A percentile compares a stretch with the other conserved stretches of the same genome.
phyloP scores from a whole-genome alignment of 768 basidiomycete species.

The Boletales sp. region DNA sequence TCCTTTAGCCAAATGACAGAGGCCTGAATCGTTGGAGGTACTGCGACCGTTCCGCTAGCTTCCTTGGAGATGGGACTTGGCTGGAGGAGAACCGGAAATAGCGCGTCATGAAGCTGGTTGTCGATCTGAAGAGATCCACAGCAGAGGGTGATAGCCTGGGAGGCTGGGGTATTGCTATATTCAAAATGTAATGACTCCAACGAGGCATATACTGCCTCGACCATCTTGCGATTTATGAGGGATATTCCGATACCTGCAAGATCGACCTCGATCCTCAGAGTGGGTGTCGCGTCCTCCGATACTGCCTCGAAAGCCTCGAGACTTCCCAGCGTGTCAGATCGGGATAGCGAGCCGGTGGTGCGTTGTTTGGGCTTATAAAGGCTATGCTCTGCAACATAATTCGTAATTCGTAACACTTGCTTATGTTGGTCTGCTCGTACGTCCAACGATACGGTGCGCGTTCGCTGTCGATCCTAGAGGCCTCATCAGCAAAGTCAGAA shows the following conservation, averaged over 20 bases:
- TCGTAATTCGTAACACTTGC: conserved; percentile 83
- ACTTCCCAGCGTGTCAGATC: conserved; percentile 68
- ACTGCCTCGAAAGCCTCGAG: conserved; percentile 83
- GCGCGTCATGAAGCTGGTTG: conserved; percentile 94
- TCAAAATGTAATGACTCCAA: conserved; percentile 77
- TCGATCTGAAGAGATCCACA: conserved; percentile 92
- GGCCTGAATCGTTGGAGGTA: conserved; percentile 81
- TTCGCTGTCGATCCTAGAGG: conserved; percentile 49
- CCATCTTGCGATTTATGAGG: conserved; percentile 78
- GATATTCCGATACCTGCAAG: conserved; percentile 92
- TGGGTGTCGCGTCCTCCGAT: conserved; percentile 65
- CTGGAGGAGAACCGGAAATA: conserved; percentile 93
- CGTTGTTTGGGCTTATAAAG: conserved; percentile 78
- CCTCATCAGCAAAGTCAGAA: conserved; percentile 1
- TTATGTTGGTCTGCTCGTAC: conserved; percentile 85
- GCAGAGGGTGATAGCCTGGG: conserved; percentile 76
- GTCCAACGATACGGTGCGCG: conserved; percentile 80
- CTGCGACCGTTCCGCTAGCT: conserved; percentile 65
- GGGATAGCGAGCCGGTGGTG: conserved; percentile 40
- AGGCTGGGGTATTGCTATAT: conserved; percentile 73
- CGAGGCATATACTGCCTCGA: conserved; percentile 88
- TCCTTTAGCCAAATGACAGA: conserved; percentile 92
- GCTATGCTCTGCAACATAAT: conserved; percentile 81
- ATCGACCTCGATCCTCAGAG: conserved; percentile 65
- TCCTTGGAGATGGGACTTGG: conserved; percentile 85